Evolutionary conservation across 805 yeast species (phyloP).

Genomic region (Wickerhamomyces pijperi): DNA sequence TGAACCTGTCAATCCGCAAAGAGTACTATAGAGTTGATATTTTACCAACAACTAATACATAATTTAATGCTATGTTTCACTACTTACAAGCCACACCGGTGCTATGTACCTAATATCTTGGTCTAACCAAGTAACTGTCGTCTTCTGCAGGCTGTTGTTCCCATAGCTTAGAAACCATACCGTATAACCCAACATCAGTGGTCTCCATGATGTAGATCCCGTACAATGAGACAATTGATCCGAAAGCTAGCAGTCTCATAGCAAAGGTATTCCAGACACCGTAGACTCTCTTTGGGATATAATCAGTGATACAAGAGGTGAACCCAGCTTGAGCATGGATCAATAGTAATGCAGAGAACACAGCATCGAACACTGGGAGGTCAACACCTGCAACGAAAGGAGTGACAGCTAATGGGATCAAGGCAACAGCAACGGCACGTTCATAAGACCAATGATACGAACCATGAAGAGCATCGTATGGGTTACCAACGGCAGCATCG

Average conservation of each 20-base stretch:
- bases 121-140: background rate
- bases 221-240: constrained; percentile 54
- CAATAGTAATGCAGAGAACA: constrained; percentile 42
- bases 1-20: constrained; percentile 13
- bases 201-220: constrained; percentile 65
- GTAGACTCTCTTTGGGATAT: constrained; percentile 65
- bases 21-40: constrained; percentile 16
- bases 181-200: constrained; percentile 51
- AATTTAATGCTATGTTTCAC: too few species aligned
- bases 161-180: constrained; percentile 30
- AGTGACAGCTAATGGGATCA: constrained; percentile 52
- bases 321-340: constrained; percentile 64
- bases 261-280: constrained; percentile 54
- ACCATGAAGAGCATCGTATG: constrained; percentile 46
- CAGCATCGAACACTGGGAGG: constrained; percentile 44
- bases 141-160: constrained; percentile 12
- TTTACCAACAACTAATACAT: too few species aligned
- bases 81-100: too few species aligned
- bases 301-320: constrained; percentile 68
- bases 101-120: background rate
- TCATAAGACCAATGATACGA: constrained; percentile 70
- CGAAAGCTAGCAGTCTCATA: constrained; percentile 47
- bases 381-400: constrained; percentile 45
- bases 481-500: constrained; percentile 58
- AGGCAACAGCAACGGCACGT: constrained; percentile 43